phyloP scores from a whole-genome alignment of 73 alveolate species.

The Paramecium caudatum region DNA sequence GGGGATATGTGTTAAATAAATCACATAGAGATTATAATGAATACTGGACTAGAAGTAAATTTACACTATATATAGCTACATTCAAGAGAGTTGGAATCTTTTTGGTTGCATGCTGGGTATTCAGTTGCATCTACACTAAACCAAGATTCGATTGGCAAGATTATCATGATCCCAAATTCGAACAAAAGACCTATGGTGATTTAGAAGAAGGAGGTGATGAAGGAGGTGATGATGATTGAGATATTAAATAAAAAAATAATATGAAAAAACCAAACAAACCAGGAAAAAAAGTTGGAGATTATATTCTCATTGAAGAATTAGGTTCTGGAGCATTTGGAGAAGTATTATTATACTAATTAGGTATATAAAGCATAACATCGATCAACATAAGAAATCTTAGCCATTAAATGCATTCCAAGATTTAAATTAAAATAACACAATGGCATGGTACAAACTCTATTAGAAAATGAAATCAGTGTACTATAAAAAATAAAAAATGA shows the following conservation, averaged over 20 bases:
- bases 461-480: constrained; percentile 30
- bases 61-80: background rate
- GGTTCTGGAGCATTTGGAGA: constrained; percentile 65
- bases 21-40: constrained; percentile 19
- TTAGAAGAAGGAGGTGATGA: constrained; percentile 70
- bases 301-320: constrained; percentile 18
- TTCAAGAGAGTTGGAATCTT: background rate
- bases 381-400: constrained; percentile 31
- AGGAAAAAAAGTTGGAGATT: constrained; percentile 39
- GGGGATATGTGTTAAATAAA: constrained; percentile 23
- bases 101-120: background rate
- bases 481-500: background rate
- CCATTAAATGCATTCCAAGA: constrained; percentile 55
- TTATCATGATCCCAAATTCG: constrained; percentile 64
- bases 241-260: background rate
- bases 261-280: background rate
- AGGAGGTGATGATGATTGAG: constrained; percentile 74
- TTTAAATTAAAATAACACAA: background rate
- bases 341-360: background rate
- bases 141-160: constrained; percentile 70
- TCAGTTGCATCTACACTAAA: background rate
- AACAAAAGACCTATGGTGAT: constrained; percentile 60
- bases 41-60: constrained; percentile 37
- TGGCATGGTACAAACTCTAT: constrained; percentile 16
- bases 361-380: constrained; percentile 31